A percentile compares a stretch with the other conserved stretches of the same genome.
Conservation (phyloP, 306 rosid species). For the Prosopis cineraria region DNA sequence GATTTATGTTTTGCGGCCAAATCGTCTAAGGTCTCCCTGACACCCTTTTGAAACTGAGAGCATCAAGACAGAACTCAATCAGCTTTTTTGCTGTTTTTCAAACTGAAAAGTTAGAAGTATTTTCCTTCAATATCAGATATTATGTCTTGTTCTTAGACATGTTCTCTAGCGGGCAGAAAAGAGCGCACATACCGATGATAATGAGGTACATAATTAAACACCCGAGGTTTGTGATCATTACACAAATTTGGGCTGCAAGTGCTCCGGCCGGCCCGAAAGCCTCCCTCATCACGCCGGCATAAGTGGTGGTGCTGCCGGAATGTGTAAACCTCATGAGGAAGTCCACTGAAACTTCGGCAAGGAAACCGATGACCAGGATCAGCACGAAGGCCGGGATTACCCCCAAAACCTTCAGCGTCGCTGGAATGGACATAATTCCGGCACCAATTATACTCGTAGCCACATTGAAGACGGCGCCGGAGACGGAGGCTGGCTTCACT, state of each 20-base stretch:
- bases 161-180: not conserved
- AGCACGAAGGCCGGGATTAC: constrained; percentile 69
- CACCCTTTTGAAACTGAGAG: not conserved
- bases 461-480: constrained; percentile 86
- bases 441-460: constrained; percentile 90
- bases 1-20: not conserved
- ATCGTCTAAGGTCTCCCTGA: not conserved
- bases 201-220: constrained; percentile 85
- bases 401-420: constrained; percentile 80
- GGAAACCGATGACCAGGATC: constrained; percentile 57
- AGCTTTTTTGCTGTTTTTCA: not conserved
- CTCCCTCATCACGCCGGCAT: constrained; percentile 89
- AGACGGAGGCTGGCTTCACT: constrained; percentile 45
- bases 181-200: constrained; percentile 54
- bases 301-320: constrained; percentile 67
- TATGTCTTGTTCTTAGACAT: not conserved
- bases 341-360: constrained; percentile 71
- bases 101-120: not conserved
- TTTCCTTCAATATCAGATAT: too few species aligned
- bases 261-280: constrained; percentile 72
- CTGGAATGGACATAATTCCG: constrained; percentile 97
- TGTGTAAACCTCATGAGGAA: constrained; percentile 79
- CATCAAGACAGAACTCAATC: not conserved
- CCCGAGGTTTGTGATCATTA: constrained; percentile 76
- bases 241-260: constrained; percentile 62